These are phyloP conservation scores for Sisymbrium irio DNA, from an alignment of 345 rosid species.

Conservation along the genomic window DNA sequence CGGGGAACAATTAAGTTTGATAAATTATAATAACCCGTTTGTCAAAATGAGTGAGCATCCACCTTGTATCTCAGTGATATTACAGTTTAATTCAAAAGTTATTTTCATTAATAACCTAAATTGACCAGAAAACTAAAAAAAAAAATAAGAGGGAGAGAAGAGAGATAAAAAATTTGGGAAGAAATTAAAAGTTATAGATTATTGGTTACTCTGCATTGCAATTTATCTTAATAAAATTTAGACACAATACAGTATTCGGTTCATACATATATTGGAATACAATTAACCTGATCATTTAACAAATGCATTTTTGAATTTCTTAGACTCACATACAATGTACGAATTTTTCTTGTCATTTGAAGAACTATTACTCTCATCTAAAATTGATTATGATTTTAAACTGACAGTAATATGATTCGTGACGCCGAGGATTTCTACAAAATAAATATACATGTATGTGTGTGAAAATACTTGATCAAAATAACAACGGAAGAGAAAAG, in stretches of 20 bases:
- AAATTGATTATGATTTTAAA: not conserved
- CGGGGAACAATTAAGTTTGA: slow-evolving; percentile 6
- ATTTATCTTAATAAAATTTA: too few species aligned
- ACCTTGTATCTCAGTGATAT: slow-evolving; percentile 24
- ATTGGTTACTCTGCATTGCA: too few species aligned
- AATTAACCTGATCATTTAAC: not conserved
- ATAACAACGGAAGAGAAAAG: not conserved
- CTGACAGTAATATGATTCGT: not conserved
- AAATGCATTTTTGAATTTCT: not conserved
- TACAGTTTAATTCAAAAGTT: too few species aligned
- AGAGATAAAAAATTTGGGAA: too few species aligned
- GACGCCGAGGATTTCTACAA: not conserved
- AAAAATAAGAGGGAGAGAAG: too few species aligned
- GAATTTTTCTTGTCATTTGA: too few species aligned
- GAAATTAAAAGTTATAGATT: too few species aligned
- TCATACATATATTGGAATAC: not conserved
- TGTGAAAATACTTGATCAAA: not conserved
- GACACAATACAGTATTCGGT: too few species aligned
- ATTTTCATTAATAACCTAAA: too few species aligned
- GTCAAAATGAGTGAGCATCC: slow-evolving; percentile 17
- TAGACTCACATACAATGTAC: not conserved
- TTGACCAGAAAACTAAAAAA: too few species aligned
- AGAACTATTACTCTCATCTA: too few species aligned
- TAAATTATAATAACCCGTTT: slow-evolving; percentile 9
- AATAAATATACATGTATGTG: not conserved